Percentiles rank a stretch among this genome's conserved stretches.
Conservation (phyloP, 2,329 filamentous ascomycete species). For the Neonectria magnoliae region DNA sequence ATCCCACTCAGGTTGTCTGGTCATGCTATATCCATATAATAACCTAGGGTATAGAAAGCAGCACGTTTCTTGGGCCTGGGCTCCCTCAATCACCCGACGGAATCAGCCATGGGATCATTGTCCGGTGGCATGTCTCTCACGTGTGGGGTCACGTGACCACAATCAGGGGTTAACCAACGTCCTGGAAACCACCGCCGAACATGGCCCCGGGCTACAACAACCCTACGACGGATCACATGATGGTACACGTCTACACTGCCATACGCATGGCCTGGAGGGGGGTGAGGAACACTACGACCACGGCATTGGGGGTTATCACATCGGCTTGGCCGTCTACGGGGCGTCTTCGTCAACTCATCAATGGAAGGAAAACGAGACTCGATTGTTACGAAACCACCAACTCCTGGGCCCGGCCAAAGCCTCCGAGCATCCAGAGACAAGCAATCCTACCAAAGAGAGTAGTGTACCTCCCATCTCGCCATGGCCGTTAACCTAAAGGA, state of each 20-base stretch:
- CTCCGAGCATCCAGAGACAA: constrained; percentile 32
- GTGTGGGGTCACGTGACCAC: constrained; percentile 32
- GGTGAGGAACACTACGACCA: constrained; percentile 33
- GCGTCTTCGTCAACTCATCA: constrained; percentile 21
- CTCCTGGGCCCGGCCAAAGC: constrained; percentile 37
- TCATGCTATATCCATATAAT: neutral
- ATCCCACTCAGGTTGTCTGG: neutral
- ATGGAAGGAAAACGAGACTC: constrained; percentile 35
- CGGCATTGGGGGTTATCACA: constrained; percentile 44
- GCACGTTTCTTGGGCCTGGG: neutral
- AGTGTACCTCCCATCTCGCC: constrained; percentile 26
- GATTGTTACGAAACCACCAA: constrained; percentile 40
- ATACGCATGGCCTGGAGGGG: constrained; percentile 30
- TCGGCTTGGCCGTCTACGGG: constrained; percentile 24
- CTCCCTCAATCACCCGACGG: constrained; percentile 7
- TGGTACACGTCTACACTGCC: constrained; percentile 24
- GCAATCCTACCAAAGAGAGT: constrained; percentile 36
- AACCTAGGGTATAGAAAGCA: neutral
- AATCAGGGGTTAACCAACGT: constrained; percentile 34
- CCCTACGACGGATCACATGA: constrained; percentile 36
- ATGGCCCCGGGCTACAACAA: constrained; percentile 26
- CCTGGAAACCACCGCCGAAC: constrained; percentile 20
- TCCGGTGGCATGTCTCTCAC: constrained; percentile 2
- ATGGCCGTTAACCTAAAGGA: constrained; percentile 44
- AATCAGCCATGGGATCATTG: neutral